A percentile compares a stretch with the other conserved stretches of the same genome.
These are phyloP conservation scores for Porphyrellus cyaneotinctus DNA, from an alignment of 768 basidiomycete genomes.

Conservation along the genomic window DNA sequence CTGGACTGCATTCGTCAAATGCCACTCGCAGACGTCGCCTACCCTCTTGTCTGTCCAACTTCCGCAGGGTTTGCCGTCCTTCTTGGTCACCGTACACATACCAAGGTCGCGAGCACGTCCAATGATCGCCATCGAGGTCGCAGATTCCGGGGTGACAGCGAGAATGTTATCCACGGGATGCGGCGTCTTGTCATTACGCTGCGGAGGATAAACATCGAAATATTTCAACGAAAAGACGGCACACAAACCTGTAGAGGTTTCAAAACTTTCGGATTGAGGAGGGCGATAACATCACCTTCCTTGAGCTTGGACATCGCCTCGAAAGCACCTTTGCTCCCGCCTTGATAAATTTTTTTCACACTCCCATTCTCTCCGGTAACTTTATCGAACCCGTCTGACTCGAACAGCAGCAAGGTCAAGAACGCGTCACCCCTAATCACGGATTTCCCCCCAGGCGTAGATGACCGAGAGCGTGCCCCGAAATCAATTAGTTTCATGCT, in stretches of 20 bases:
- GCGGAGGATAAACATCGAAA: not conserved
- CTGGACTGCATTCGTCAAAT: slow-evolving; percentile 79
- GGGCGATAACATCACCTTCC: slow-evolving; percentile 86
- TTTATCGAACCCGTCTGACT: slow-evolving; percentile 69
- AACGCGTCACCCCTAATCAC: slow-evolving; percentile 78
- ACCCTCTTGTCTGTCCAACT: slow-evolving; percentile 91
- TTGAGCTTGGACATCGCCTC: slow-evolving; percentile 81
- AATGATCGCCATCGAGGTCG: slow-evolving; percentile 74
- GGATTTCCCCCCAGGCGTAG: slow-evolving; percentile 51
- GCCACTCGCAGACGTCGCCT: slow-evolving; percentile 87
- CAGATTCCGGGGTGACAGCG: slow-evolving; percentile 82
- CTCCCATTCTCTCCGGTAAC: slow-evolving; percentile 48
- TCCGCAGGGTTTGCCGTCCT: slow-evolving; percentile 77
- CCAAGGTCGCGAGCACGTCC: slow-evolving; percentile 87
- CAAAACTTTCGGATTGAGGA: slow-evolving; percentile 83
- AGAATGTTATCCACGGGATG: slow-evolving; percentile 81
- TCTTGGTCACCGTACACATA: slow-evolving; percentile 71
- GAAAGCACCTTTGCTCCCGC: slow-evolving; percentile 91
- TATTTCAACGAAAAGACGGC: not conserved
- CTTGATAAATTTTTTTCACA: slow-evolving; percentile 66
- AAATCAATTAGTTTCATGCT: slow-evolving; percentile 84
- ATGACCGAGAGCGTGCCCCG: slow-evolving; percentile 55
- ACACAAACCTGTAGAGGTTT: slow-evolving; percentile 76
- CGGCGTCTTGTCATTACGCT: slow-evolving; percentile 44
- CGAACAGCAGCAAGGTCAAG: slow-evolving; percentile 81